Evolutionary conservation across 192 early-diverging fungal genomes (phyloP).

Genomic region (Coemansia sp.): DNA sequence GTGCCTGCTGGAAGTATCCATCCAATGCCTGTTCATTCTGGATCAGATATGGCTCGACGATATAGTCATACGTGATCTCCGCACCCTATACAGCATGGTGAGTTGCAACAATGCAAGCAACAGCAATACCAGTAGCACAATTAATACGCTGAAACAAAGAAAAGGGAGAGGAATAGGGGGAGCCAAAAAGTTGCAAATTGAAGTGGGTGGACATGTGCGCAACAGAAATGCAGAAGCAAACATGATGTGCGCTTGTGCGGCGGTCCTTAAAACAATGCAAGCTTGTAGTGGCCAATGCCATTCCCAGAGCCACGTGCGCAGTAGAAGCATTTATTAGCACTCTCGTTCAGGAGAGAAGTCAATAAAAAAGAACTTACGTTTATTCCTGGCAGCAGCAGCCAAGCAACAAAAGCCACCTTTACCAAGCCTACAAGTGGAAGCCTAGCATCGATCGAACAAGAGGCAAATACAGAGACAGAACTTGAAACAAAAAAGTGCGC

Average conservation of each 20-base stretch:
- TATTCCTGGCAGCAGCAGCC: constrained; percentile 55
- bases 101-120: not conserved
- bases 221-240: constrained; percentile 6
- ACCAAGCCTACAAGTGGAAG: constrained; percentile 49
- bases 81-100: constrained; percentile 41
- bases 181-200: not conserved
- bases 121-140: not conserved
- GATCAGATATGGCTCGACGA: constrained; percentile 51
- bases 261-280: constrained; percentile 2
- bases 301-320: constrained; percentile 6
- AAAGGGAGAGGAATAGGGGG: not conserved
- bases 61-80: constrained; percentile 45
- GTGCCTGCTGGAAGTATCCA: constrained; percentile 41
- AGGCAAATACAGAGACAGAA: not conserved
- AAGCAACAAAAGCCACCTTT: constrained; percentile 49
- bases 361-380: constrained; percentile 33
- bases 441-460: constrained; percentile 26
- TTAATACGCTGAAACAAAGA: not conserved
- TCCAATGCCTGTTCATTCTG: constrained; percentile 43
- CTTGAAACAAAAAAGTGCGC: not conserved
- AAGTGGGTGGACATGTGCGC: not conserved
- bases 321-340: not conserved
- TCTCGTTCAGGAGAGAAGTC: not conserved
- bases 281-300: not conserved
- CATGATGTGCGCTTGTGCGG: not conserved